Percentiles rank a stretch among this genome's conserved stretches.
Evolutionary conservation across 257 asterid genomes (phyloP).

Genomic region (Nicotiana knightiana): DNA sequence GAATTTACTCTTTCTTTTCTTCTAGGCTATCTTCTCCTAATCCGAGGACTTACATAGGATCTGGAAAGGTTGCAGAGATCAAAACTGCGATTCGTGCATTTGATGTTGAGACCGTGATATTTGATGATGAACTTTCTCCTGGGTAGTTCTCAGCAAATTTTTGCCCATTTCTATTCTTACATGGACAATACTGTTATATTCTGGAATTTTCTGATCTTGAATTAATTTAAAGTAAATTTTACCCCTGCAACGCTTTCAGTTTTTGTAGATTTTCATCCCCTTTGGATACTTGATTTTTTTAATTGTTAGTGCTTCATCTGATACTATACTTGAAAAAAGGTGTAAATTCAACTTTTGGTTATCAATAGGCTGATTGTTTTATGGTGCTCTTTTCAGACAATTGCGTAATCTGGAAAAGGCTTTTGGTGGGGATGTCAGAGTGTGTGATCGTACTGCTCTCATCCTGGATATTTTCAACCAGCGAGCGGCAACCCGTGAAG

Average conservation of each 20-base stretch:
- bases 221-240: background rate
- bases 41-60: conserved; percentile 89
- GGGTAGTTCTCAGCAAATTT: conserved; percentile 46
- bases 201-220: background rate
- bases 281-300: background rate
- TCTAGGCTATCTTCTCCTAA: conserved; percentile 76
- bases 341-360: background rate
- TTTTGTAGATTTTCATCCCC: background rate
- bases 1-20: conserved; percentile 15
- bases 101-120: conserved; percentile 83
- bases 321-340: background rate
- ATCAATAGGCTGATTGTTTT: background rate
- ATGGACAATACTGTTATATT: background rate
- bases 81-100: conserved; percentile 82
- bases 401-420: conserved; percentile 83
- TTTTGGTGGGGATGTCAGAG: conserved; percentile 88
- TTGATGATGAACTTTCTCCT: conserved; percentile 95
- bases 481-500: conserved; percentile 97
- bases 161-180: background rate
- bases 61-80: conserved; percentile 93
- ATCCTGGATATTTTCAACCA: conserved; percentile 94
- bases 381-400: conserved; percentile 52
- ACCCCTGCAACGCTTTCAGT: background rate
- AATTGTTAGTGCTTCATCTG: background rate
- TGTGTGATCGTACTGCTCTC: conserved; percentile 97